Conservation (phyloP, 1,284 basidiomycete genomes). For the Grifola frondosa region DNA sequence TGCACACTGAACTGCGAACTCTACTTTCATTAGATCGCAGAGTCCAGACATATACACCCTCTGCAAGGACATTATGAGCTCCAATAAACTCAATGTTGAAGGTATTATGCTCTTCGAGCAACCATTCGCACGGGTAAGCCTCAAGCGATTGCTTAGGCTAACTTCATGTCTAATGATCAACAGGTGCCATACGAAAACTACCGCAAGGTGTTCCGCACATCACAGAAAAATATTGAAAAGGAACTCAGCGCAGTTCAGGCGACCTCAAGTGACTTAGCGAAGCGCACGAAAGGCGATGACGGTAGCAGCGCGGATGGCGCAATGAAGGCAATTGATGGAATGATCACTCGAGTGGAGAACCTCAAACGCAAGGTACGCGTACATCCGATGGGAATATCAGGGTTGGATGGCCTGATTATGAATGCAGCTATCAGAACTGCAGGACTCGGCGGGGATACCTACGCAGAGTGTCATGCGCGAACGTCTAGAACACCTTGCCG, state of each 20-base stretch:
- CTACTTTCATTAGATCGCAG: no score
- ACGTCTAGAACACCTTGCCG: slow-evolving; percentile 66
- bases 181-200: slow-evolving; percentile 88
- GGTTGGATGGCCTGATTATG: slow-evolving; percentile 3
- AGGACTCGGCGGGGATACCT: slow-evolving; percentile 61
- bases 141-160: slow-evolving; percentile 10
- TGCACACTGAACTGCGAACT: no score
- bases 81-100: slow-evolving; percentile 62
- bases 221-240: slow-evolving; percentile 78
- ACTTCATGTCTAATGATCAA: slow-evolving; percentile 2
- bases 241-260: slow-evolving; percentile 66
- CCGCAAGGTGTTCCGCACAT: slow-evolving; percentile 78
- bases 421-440: slow-evolving; percentile 65
- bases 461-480: slow-evolving; percentile 72
- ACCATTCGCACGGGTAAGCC: slow-evolving; percentile 70
- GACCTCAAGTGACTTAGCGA: slow-evolving; percentile 53
- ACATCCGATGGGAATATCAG: slow-evolving; percentile 3
- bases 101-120: slow-evolving; percentile 87
- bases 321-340: slow-evolving; percentile 63
- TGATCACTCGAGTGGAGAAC: slow-evolving; percentile 73
- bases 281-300: slow-evolving; percentile 38
- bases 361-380: slow-evolving; percentile 77
- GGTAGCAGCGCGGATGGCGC: slow-evolving; percentile 49
- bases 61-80: slow-evolving; percentile 35
- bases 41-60: background rate